Evolutionary conservation across 2,329 filamentous ascomycete genomes (phyloP).

Genomic region (Graphilbum ipis-grandicollis): DNA sequence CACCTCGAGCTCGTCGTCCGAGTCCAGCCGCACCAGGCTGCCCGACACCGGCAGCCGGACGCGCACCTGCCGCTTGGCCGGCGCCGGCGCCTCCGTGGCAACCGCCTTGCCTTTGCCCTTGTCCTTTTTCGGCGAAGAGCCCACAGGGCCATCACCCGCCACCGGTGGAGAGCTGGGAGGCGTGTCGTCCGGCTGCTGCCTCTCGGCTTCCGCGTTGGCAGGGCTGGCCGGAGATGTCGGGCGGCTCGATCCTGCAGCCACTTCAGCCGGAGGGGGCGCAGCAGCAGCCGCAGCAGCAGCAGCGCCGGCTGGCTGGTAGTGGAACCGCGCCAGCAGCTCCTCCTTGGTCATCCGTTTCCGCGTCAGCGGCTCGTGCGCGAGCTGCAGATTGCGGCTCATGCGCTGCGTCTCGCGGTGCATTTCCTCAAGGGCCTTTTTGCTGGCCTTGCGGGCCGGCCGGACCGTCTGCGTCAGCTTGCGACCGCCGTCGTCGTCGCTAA

Average conservation of each 20-base stretch:
- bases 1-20: slow-evolving; percentile 43
- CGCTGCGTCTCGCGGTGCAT: slow-evolving; percentile 92
- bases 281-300: slow-evolving; percentile 8
- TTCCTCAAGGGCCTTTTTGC: slow-evolving; percentile 86
- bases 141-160: not conserved
- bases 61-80: slow-evolving; percentile 28
- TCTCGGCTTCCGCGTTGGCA: slow-evolving; percentile 31
- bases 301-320: slow-evolving; percentile 37
- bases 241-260: no score
- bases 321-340: slow-evolving; percentile 70
- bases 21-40: slow-evolving; percentile 21
- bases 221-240: slow-evolving; percentile 28
- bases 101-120: slow-evolving; percentile 46
- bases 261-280: no score
- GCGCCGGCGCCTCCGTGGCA: slow-evolving; percentile 11
- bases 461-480: slow-evolving; percentile 46
- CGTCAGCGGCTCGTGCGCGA: slow-evolving; percentile 76
- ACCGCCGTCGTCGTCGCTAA: slow-evolving; percentile 45
- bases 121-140: slow-evolving; percentile 13
- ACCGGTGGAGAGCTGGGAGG: slow-evolving; percentile 54
- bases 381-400: slow-evolving; percentile 74
- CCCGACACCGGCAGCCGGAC: slow-evolving; percentile 19
- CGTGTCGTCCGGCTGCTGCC: slow-evolving; percentile 19
- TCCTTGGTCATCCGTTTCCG: slow-evolving; percentile 81
- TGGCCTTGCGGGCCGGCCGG: slow-evolving; percentile 57